Conservation (phyloP, 2,329 filamentous ascomycete species). For the Chaetomium globosum region DNA sequence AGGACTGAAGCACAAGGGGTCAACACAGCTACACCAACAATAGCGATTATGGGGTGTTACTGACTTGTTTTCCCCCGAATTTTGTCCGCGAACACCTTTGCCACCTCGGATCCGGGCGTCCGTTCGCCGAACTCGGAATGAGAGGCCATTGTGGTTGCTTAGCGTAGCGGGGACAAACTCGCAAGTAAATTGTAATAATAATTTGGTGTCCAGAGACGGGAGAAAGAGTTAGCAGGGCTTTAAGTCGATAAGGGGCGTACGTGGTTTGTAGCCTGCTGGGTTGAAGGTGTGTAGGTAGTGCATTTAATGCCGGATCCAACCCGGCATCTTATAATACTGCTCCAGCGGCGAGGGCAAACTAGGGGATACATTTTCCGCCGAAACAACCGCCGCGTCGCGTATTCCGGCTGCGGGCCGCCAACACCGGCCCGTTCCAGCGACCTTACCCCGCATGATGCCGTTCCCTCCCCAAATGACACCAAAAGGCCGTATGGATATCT, state of each 20-base stretch:
- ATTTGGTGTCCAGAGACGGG: neutral
- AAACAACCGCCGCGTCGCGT: neutral
- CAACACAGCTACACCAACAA: neutral
- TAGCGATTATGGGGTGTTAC: slow-evolving; percentile 5
- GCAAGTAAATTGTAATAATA: too few relatives aligned
- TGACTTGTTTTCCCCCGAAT: slow-evolving; percentile 41
- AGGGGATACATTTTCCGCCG: slow-evolving; percentile 24
- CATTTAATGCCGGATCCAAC: neutral
- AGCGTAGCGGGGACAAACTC: neutral
- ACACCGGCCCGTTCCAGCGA: neutral
- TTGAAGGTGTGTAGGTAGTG: neutral
- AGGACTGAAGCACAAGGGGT: slow-evolving; percentile 39
- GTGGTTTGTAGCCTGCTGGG: neutral
- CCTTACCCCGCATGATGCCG: slow-evolving; percentile 17
- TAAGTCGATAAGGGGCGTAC: neutral
- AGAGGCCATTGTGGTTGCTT: slow-evolving; percentile 39
- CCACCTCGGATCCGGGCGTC: slow-evolving; percentile 45
- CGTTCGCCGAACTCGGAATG: slow-evolving; percentile 42
- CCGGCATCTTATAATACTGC: neutral
- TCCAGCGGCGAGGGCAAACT: neutral
- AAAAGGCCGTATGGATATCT: slow-evolving; percentile 13
- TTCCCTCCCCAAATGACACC: neutral
- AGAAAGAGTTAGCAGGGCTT: neutral
- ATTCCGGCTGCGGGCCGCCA: neutral
- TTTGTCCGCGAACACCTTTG: slow-evolving; percentile 36